Evolutionary conservation across 1,139 yeast genomes (phyloP).

Genomic region (Diutina neorugosa): DNA sequence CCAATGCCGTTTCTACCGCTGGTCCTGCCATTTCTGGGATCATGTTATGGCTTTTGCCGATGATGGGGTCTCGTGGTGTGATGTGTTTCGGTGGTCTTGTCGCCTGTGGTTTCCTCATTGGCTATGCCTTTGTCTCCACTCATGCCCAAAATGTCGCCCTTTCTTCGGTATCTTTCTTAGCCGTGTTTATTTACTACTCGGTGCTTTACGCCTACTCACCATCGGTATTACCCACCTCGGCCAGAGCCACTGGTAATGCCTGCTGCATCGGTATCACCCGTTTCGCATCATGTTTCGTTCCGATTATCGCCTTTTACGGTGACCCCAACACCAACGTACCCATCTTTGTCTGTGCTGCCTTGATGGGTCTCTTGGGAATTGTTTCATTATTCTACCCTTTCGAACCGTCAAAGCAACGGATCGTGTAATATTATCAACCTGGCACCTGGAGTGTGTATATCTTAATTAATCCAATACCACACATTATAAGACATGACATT

Average conservation of each 20-base stretch:
- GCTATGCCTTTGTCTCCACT: constrained; percentile 42
- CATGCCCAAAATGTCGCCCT: constrained; percentile 66
- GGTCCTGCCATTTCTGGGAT: constrained; percentile 19
- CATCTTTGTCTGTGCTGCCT: constrained; percentile 46
- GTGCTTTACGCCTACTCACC: constrained; percentile 47
- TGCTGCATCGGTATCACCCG: constrained; percentile 36
- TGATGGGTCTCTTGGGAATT: constrained; percentile 32
- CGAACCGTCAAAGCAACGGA: constrained; percentile 29
- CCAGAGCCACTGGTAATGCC: constrained; percentile 46
- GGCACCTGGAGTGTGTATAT: neutral
- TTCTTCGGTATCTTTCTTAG: constrained; percentile 95
- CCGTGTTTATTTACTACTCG: constrained; percentile 41
- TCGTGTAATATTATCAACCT: constrained; percentile 9
- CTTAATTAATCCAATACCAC: neutral
- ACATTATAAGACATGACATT: neutral
- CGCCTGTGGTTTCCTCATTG: constrained; percentile 43
- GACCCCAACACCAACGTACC: constrained; percentile 25
- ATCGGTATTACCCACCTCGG: constrained; percentile 43
- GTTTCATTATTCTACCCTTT: constrained; percentile 33
- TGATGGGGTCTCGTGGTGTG: constrained; percentile 43
- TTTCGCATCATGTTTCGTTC: constrained; percentile 36
- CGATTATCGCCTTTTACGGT: constrained; percentile 38
- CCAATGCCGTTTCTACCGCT: constrained; percentile 17
- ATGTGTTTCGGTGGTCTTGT: constrained; percentile 40
- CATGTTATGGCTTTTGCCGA: constrained; percentile 15